Base-by-base conservation (phyloP, 106 monocot species). In the Posidonia australis region DNA sequence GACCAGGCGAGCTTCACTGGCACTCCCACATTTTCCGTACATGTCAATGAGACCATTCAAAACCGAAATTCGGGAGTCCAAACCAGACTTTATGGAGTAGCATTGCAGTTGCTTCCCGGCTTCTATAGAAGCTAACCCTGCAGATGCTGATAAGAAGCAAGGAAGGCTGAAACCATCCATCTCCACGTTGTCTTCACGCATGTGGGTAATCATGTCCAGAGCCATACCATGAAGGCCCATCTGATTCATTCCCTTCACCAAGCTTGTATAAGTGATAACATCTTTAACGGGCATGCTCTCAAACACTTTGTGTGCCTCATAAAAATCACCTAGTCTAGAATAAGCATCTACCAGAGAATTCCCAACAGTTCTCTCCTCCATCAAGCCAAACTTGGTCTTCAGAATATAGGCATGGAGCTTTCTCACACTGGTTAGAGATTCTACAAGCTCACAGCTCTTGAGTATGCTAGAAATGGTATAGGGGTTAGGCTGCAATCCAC, bases 301-400 rank as follows among this genome's bases (percentile, higher is more conserved):
- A 29, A 80, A 68, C 12, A 94, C 71, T 9, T 60, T 71, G 64
- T 64, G 67, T 18, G 89, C 86, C 62, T 89, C 83, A 0, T 63
- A 27, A 25, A 51, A 28, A 46, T 52, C 62, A 24, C 72, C 73
- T 28, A 78, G 53, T 60, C 85, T 86, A 61, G 81, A 63, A 72
- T 94, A 89, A 1, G 77, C 74, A 63, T 89, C 86, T 0, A 89
- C 58, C 63, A 94, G 79, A 19, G 93, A 86, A 62, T 94, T 94
- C 25, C 86, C 81, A 2, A 86, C 66, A 12, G 73, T 51, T 10
- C 66, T 23, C 70, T 83, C 84, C 65, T 75, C 77, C 24, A 31
- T 32, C 44, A 59, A 56, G n/a, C 65, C 71, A 57, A 53, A 56
- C 20, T 63, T 68, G 21, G 72, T 78, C 79, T 94, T 89, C 9